Base-by-base conservation (phyloP, 495 filamentous ascomycete genomes). In the Patellaria atrata region DNA sequence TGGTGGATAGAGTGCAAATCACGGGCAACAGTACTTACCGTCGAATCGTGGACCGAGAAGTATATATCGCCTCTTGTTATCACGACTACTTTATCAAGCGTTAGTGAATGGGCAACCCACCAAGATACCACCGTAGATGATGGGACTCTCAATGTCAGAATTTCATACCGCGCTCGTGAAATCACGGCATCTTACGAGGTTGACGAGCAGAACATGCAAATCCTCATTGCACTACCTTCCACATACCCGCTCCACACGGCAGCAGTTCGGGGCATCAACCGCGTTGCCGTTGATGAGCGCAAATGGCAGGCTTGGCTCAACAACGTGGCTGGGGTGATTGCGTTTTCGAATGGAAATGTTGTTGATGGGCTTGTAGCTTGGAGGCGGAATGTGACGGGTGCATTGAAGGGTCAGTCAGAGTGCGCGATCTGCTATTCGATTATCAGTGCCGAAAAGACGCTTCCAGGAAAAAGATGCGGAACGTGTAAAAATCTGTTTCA, bases 351-450 rank as follows among this genome's bases (percentile, higher is more conserved):
- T 50, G 82, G 79, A 31, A 77, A 65, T 45, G 67, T 96, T 40
- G 77, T 80, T 21, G 86, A 94, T 39, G 89, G 85, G 0, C 63
- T 99, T 15, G 60, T 73, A 17, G 73, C 79, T 13, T 94, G 87
- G 68, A 67, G 79, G 19, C 68, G 71, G 33, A 94, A 94, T 54
- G 73, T 96, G 1, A 68, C 73, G 10, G 81, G 82, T 1, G 78
- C 84, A 8, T 63, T 99, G 41, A 87, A 92, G 59, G 87, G 83
- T 3, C 84, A 96, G 53, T 84, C 70, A 9, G 89, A 96, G 60
- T 99, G 89, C 51, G 82, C 89, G 3, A 96, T 96, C 52, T 97
- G 89, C 62, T 96, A 94, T 59, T 82, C 76, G 28, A 84, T 96
- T 45, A 78, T 97, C 34, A 77, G 80, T 18, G 73, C 68, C 11